phyloP scores from a whole-genome alignment of 192 early-diverging fungal species.

The Backusella circina region DNA sequence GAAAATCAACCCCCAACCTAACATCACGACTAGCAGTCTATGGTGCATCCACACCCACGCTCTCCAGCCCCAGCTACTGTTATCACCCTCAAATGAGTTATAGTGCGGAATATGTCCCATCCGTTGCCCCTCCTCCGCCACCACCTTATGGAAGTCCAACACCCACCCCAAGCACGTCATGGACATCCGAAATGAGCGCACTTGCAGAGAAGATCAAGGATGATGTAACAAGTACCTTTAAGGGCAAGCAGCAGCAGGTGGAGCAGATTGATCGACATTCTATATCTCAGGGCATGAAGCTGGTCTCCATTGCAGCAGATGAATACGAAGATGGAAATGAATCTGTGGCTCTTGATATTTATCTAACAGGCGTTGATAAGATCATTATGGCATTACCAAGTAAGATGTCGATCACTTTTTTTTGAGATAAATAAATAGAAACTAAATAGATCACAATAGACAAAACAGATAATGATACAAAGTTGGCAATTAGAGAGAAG shows the following conservation, averaged over 20 bases:
- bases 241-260: neutral
- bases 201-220: slow-evolving; percentile 22
- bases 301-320: slow-evolving; percentile 36
- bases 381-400: slow-evolving; percentile 38
- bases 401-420: slow-evolving; percentile 9
- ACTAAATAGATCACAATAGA: neutral
- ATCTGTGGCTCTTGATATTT: slow-evolving; percentile 30
- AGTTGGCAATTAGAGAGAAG: slow-evolving; percentile 20
- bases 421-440: neutral
- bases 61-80: neutral
- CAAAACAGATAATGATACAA: slow-evolving; percentile 16
- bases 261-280: slow-evolving; percentile 20
- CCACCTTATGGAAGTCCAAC: slow-evolving; percentile 10
- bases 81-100: slow-evolving; percentile 6
- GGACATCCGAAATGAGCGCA: slow-evolving; percentile 22
- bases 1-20: neutral
- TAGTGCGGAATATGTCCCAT: neutral
- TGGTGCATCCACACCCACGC: slow-evolving; percentile 4
- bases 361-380: slow-evolving; percentile 35
- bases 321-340: slow-evolving; percentile 37
- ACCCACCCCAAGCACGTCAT: slow-evolving; percentile 12
- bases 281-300: slow-evolving; percentile 34
- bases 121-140: neutral
- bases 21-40: neutral
- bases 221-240: neutral